Conservation (phyloP, 2,329 filamentous ascomycete genomes). For the Podosphaera leucotricha region DNA sequence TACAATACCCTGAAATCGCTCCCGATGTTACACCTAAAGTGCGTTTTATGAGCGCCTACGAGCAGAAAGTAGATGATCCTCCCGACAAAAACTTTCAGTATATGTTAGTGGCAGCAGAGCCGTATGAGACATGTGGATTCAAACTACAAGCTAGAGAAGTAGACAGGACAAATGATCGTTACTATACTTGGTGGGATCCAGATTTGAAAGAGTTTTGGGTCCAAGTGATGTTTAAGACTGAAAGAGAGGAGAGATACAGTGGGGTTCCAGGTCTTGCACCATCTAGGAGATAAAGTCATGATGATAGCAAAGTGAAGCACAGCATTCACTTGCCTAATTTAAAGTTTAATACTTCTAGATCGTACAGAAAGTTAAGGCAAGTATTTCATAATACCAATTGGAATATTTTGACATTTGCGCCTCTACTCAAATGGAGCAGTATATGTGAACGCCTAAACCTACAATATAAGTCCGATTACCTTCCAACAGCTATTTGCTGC, state of each 20-base stretch:
- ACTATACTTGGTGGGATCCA: constrained; percentile 87
- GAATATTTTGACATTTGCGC: background rate
- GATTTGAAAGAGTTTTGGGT: constrained; percentile 96
- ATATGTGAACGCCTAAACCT: background rate
- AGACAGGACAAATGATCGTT: constrained; percentile 66
- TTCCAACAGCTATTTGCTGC: background rate
- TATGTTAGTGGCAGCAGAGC: constrained; percentile 80
- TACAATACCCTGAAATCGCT: constrained; percentile 82
- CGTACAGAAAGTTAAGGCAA: too few relatives aligned
- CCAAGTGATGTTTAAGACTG: constrained; percentile 94
- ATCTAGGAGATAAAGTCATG: constrained; percentile 2
- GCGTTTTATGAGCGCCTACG: constrained; percentile 93
- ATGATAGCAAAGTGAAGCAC: too few relatives aligned
- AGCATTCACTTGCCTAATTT: too few relatives aligned
- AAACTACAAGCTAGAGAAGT: constrained; percentile 88
- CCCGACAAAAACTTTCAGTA: constrained; percentile 91
- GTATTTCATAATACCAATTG: too few relatives aligned
- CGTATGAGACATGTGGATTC: constrained; percentile 92
- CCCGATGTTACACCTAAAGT: constrained; percentile 56
- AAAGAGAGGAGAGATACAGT: constrained; percentile 75
- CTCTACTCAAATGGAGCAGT: background rate
- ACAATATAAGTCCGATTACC: background rate
- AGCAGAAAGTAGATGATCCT: constrained; percentile 79
- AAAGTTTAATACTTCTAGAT: too few relatives aligned
- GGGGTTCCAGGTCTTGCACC: constrained; percentile 34